Percentiles rank a stretch among this genome's conserved stretches.
phyloP scores from a whole-genome alignment of 2,329 filamentous ascomycete species.

The Fusarium sp. region DNA sequence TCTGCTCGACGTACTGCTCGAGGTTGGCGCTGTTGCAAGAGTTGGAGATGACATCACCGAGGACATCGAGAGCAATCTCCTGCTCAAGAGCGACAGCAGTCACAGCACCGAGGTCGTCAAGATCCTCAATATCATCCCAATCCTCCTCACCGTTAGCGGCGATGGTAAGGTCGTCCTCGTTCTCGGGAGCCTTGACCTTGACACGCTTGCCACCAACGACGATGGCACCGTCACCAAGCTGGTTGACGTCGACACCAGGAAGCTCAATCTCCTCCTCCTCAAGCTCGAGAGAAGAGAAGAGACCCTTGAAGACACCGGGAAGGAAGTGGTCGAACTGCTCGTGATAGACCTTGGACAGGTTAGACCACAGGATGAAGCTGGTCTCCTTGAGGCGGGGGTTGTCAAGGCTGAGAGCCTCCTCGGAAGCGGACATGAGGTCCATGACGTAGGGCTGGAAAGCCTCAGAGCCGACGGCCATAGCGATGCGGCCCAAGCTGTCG shows the following conservation, averaged over 20 bases:
- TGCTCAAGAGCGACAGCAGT: slow-evolving; percentile 94
- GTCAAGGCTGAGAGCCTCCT: slow-evolving; percentile 88
- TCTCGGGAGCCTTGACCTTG: slow-evolving; percentile 73
- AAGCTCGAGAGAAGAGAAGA: slow-evolving; percentile 87
- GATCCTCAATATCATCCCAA: slow-evolving; percentile 76
- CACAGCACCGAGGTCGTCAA: slow-evolving; percentile 85
- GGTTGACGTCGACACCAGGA: slow-evolving; percentile 65
- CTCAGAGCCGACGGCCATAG: slow-evolving; percentile 84
- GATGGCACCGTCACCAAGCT: slow-evolving; percentile 80
- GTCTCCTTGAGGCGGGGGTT: slow-evolving; percentile 94
- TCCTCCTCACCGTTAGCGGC: slow-evolving; percentile 66
- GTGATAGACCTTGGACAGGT: slow-evolving; percentile 92
- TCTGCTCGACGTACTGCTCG: slow-evolving; percentile 87
- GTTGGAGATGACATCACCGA: slow-evolving; percentile 91
- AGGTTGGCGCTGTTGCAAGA: slow-evolving; percentile 79
- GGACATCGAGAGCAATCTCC: slow-evolving; percentile 94
- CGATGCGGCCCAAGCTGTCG: slow-evolving; percentile 94
- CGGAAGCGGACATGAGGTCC: slow-evolving; percentile 90
- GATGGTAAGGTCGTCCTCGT: slow-evolving; percentile 65
- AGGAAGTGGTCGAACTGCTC: slow-evolving; percentile 85
- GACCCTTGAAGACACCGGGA: slow-evolving; percentile 78
- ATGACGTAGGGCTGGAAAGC: slow-evolving; percentile 92
- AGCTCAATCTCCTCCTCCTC: slow-evolving; percentile 89
- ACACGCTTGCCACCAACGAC: slow-evolving; percentile 85
- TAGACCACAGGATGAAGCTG: slow-evolving; percentile 96